Evolutionary conservation across 2,329 filamentous ascomycete species (phyloP).

Genomic region (Colletotrichum sp.): DNA sequence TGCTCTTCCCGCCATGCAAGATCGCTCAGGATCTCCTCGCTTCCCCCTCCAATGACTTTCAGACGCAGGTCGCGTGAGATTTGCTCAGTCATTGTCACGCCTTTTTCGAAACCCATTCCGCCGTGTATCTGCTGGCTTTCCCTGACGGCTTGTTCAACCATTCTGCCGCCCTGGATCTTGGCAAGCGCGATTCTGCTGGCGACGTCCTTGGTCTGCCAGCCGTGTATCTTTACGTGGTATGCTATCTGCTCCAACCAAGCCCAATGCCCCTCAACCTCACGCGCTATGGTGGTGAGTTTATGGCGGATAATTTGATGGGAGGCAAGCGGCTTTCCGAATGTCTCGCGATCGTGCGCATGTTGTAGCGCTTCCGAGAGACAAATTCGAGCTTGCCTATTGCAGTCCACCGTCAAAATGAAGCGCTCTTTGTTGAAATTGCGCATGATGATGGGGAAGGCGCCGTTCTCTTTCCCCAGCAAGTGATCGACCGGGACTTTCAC

Average conservation of each 20-base stretch:
- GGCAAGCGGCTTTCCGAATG: conserved; percentile 64
- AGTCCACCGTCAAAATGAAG: conserved; percentile 60
- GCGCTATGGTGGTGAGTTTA: conserved; percentile 64
- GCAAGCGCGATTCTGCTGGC: conserved; percentile 34
- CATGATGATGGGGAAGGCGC: conserved; percentile 65
- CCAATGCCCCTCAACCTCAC: conserved; percentile 65
- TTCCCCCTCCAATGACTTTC: conserved; percentile 58
- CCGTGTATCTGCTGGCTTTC: conserved; percentile 62
- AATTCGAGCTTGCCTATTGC: conserved; percentile 61
- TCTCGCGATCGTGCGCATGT: conserved; percentile 57
- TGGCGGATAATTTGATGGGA: conserved; percentile 63
- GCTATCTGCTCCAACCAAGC: conserved; percentile 67
- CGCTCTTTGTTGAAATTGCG: conserved; percentile 65
- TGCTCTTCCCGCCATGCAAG: conserved; percentile 54
- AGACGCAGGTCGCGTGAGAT: conserved; percentile 57
- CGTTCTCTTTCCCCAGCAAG: conserved; percentile 57
- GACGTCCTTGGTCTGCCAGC: conserved; percentile 29
- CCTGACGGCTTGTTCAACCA: conserved; percentile 53
- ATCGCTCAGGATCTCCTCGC: conserved; percentile 60
- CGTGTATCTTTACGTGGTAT: conserved; percentile 49
- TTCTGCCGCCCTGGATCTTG: conserved; percentile 55
- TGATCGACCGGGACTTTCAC: conserved; percentile 59
- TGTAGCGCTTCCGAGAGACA: conserved; percentile 58
- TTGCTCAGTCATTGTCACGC: conserved; percentile 55
- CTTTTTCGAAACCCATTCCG: conserved; percentile 55